Conservation (phyloP, 345 rosid genomes). For the Citrus unshiu region DNA sequence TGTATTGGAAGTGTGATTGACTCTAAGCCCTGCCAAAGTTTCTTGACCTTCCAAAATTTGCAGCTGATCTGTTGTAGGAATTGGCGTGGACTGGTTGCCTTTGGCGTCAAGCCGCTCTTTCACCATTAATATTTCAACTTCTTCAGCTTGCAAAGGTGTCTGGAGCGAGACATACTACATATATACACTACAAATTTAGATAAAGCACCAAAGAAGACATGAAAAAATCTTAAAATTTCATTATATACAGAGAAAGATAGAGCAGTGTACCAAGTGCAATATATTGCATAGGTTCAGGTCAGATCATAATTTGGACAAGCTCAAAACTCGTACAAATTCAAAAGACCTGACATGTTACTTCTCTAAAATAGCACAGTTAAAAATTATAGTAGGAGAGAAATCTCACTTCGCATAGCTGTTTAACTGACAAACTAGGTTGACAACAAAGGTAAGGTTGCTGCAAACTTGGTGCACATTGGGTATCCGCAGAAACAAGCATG, state of each 20-base stretch:
- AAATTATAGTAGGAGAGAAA: constrained; percentile 26
- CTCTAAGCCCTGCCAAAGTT: constrained; percentile 36
- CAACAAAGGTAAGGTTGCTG: constrained; percentile 78
- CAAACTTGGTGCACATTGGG: constrained; percentile 51
- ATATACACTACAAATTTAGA: not conserved
- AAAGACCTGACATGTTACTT: not conserved
- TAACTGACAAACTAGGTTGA: constrained; percentile 61
- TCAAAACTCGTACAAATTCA: not conserved
- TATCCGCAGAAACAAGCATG: constrained; percentile 71
- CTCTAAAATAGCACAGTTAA: constrained; percentile 1
- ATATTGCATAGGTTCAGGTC: too few relatives aligned
- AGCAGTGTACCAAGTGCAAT: too few relatives aligned
- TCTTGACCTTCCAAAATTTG: constrained; percentile 56
- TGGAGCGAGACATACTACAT: constrained; percentile 69
- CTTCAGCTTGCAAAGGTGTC: constrained; percentile 57
- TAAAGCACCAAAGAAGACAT: not conserved
- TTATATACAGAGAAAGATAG: not conserved
- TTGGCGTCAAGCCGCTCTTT: constrained; percentile 32
- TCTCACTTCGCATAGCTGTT: constrained; percentile 81
- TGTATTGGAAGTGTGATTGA: constrained; percentile 22
- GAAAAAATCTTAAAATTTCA: not conserved
- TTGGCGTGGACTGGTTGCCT: constrained; percentile 16
- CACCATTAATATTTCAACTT: constrained; percentile 60
- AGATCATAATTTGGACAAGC: not conserved
- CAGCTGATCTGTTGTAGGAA: constrained; percentile 35